Conservation (phyloP, 352 stramenopile genomes). For the Pythium aphanidermatum region DNA sequence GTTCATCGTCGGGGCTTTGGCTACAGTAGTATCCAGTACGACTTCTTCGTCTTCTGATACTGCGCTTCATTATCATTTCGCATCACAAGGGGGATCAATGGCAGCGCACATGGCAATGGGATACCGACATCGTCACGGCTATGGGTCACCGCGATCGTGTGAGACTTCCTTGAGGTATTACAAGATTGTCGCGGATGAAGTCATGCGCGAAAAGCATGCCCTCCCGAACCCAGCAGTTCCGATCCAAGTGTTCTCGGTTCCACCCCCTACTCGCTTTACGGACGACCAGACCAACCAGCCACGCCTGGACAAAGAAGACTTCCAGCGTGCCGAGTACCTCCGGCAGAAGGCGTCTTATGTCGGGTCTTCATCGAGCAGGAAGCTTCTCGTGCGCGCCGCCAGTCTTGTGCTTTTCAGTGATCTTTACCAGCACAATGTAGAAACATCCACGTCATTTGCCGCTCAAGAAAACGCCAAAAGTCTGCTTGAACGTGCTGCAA, state of each 20-base stretch:
- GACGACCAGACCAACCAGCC: slow-evolving; percentile 26
- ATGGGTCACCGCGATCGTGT: slow-evolving; percentile 42
- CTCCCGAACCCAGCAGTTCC: slow-evolving; percentile 16
- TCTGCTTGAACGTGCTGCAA: slow-evolving; percentile 36
- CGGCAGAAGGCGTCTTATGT: slow-evolving; percentile 35
- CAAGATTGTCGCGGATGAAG: slow-evolving; percentile 56
- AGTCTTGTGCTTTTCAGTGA: slow-evolving; percentile 59
- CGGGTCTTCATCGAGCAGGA: slow-evolving; percentile 14
- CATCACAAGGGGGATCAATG: slow-evolving; percentile 28
- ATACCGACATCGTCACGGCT: slow-evolving; percentile 57
- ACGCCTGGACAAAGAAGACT: slow-evolving; percentile 25
- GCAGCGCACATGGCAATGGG: slow-evolving; percentile 61
- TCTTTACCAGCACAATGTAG: slow-evolving; percentile 19
- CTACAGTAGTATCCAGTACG: slow-evolving; percentile 20
- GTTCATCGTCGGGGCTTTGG: slow-evolving; percentile 24
- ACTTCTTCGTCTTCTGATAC: slow-evolving; percentile 23
- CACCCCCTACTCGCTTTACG: slow-evolving; percentile 24
- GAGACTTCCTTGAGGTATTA: slow-evolving; percentile 60
- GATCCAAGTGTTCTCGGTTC: slow-evolving; percentile 33
- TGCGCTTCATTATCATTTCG: slow-evolving; percentile 60
- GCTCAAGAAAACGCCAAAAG: slow-evolving; percentile 28
- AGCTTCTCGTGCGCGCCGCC: slow-evolving; percentile 36
- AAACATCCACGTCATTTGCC: not conserved
- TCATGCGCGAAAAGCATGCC: slow-evolving; percentile 22
- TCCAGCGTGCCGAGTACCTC: slow-evolving; percentile 44